Base-by-base conservation (phyloP, 2,329 filamentous ascomycete genomes). In the Neopestalotiopsis rosae region DNA sequence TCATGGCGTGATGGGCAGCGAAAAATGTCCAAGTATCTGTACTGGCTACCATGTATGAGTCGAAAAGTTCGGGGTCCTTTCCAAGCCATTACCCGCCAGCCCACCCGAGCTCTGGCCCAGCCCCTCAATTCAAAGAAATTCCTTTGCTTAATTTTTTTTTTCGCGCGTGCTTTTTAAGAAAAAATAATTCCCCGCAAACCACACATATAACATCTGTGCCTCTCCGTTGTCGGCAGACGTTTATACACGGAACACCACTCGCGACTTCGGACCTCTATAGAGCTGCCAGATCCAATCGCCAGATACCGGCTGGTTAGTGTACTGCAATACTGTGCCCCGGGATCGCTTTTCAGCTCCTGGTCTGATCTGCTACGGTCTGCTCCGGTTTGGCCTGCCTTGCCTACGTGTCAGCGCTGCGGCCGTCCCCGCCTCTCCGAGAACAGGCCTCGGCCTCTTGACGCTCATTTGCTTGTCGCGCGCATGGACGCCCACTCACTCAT, bases 401-500 rank as follows among this genome's bases (percentile, higher is more conserved):
- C 45, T 52, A 17, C 45, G 14, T 52, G 17, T 30, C 6, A 38
- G 34, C 34, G 59, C 17, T 14, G 34, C 59, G 30, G 67, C 72
- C 70, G 65, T 67, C 56, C 68, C 67, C 59, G 65, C 73, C 76
- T 73, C 73, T 74, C 69, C 72, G 69, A 69, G 72, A 73, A n/a
- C 67, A 61, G 38, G 71, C 65, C 66, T 20, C 57, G 70, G 71
- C 69, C 34, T 38, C 34, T 38, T 38, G 69, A 73, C 72, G 73
- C 74, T 73, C 73, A 74, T 77, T 52, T 52, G 45, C n/a, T 52
- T 17, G 42, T 24, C 45, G 57, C 24, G 40, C 61, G 81, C 79
- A 87, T 87, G 85, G 85, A 87, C 81, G 82, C 81, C 76, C 80
- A 84, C 75, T 80, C 81, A 73, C 74, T 80, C 71, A 78, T 81